Conservation (phyloP, 768 basidiomycete species). For the Suillus subalutaceus region DNA sequence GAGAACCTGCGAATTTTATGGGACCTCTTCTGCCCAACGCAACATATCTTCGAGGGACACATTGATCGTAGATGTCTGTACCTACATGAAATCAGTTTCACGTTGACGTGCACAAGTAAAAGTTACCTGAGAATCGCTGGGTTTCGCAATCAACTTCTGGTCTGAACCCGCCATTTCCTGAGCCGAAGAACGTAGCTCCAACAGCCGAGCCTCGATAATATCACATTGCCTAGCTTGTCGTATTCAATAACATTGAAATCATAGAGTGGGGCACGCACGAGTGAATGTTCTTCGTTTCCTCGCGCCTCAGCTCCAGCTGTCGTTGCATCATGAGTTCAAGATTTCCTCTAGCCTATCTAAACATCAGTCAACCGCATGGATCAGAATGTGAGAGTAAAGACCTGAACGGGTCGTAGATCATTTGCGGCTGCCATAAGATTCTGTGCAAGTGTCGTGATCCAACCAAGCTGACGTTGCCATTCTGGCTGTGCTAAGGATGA, state of each 20-base stretch:
- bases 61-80: not conserved
- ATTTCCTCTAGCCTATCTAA: conserved; percentile 70
- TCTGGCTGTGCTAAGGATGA: conserved; percentile 52
- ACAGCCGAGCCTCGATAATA: conserved; percentile 62
- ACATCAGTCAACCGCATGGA: not conserved
- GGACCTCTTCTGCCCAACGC: conserved; percentile 59
- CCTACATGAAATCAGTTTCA: not conserved
- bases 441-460: conserved; percentile 79
- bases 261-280: conserved; percentile 47
- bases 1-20: conserved; percentile 15
- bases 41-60: conserved; percentile 45
- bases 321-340: conserved; percentile 81
- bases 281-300: conserved; percentile 73
- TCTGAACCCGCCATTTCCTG: conserved; percentile 19
- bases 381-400: conserved; percentile 29
- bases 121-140: not conserved
- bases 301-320: conserved; percentile 72
- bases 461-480: conserved; percentile 77
- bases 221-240: conserved; percentile 64
- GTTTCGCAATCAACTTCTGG: not conserved
- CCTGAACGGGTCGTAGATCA: conserved; percentile 88
- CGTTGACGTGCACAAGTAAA: not conserved
- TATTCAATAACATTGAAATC: not conserved
- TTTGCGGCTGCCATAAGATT: conserved; percentile 92
- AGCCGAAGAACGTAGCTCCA: conserved; percentile 46